Evolutionary conservation across 192 early-diverging fungal genomes (phyloP).

Genomic region (Coemansia sp.): DNA sequence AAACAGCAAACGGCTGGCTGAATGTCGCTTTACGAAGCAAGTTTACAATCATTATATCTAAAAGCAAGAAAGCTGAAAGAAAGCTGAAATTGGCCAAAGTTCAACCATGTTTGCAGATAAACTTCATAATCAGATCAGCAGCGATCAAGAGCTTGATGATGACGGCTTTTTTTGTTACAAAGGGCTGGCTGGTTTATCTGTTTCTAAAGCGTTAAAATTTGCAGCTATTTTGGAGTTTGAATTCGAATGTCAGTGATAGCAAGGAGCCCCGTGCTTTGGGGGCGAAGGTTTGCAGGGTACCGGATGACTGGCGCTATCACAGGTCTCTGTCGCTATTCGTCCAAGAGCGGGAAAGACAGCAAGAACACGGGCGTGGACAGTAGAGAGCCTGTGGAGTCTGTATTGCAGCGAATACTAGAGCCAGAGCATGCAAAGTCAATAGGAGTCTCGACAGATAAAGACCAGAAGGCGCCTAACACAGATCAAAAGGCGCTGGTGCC

Average conservation of each 20-base stretch:
- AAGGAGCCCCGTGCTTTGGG: too few relatives aligned
- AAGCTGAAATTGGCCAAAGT: background rate
- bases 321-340: slow-evolving; percentile 1
- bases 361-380: background rate
- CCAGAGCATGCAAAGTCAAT: slow-evolving; percentile 13
- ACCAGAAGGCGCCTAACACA: background rate
- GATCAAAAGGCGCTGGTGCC: slow-evolving; percentile 31
- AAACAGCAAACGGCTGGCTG: slow-evolving; percentile 44
- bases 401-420: slow-evolving; percentile 18
- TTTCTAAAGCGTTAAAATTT: too few relatives aligned
- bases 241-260: too few relatives aligned
- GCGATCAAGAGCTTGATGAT: background rate
- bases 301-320: background rate
- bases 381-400: slow-evolving; percentile 25
- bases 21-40: slow-evolving; percentile 45
- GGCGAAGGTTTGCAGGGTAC: background rate
- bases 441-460: slow-evolving; percentile 8
- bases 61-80: background rate
- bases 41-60: slow-evolving; percentile 29
- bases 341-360: background rate
- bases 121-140: background rate
- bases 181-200: too few relatives aligned
- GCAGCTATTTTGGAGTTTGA: background rate
- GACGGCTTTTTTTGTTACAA: background rate
- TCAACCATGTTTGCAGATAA: background rate